phyloP scores from a whole-genome alignment of 768 basidiomycete genomes.

The Boletellus sp. region DNA sequence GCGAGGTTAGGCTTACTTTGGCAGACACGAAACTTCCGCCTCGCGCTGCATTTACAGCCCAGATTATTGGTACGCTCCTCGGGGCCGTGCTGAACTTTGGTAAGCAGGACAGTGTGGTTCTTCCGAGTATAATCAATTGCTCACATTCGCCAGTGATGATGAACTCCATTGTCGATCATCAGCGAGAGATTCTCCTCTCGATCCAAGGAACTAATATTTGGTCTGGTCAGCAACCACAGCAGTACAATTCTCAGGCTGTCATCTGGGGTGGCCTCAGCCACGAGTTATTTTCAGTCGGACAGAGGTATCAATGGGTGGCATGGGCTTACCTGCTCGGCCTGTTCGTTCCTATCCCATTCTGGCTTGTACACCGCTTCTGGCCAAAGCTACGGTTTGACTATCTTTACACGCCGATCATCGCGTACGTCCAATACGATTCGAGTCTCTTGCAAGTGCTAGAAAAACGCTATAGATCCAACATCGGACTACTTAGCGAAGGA shows the following conservation, averaged over 20 bases:
- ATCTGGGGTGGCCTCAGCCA: slow-evolving; percentile 39
- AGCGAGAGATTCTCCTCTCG: slow-evolving; percentile 48
- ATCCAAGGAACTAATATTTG: slow-evolving; percentile 48
- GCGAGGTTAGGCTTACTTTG: slow-evolving; percentile 32
- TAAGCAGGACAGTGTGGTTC: slow-evolving; percentile 18
- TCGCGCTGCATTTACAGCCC: slow-evolving; percentile 58
- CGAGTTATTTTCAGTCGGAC: slow-evolving; percentile 32
- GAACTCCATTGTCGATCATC: slow-evolving; percentile 53
- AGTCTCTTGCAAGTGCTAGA: neutral
- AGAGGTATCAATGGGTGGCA: slow-evolving; percentile 39
- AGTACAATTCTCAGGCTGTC: slow-evolving; percentile 33
- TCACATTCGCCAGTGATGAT: slow-evolving; percentile 45
- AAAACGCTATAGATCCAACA: neutral
- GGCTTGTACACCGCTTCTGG: slow-evolving; percentile 36
- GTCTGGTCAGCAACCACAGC: slow-evolving; percentile 30
- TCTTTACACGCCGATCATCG: slow-evolving; percentile 30
- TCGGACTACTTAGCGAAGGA: slow-evolving; percentile 20
- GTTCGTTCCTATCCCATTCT: slow-evolving; percentile 38
- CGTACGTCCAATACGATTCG: slow-evolving; percentile 9
- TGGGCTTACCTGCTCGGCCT: slow-evolving; percentile 35
- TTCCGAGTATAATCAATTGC: neutral
- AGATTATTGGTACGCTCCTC: slow-evolving; percentile 53
- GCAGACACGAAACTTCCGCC: slow-evolving; percentile 55
- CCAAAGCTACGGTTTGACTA: slow-evolving; percentile 29
- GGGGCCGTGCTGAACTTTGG: slow-evolving; percentile 47